A percentile compares a stretch with the other conserved stretches of the same genome.
These are phyloP conservation scores for Amborella trichopoda DNA, from an alignment of 164 flowering plant species.

Conservation along the genomic window DNA sequence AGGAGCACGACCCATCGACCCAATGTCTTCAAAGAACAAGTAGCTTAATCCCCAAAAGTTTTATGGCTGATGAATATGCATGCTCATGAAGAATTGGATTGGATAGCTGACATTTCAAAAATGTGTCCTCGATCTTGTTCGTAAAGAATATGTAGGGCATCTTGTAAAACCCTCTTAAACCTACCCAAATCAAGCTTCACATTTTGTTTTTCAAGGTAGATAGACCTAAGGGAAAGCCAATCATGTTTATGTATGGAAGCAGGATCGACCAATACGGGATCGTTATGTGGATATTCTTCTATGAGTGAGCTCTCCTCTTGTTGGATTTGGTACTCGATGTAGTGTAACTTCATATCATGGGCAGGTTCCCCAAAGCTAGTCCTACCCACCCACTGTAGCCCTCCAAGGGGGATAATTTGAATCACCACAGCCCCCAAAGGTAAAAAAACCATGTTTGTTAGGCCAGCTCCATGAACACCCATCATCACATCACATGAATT, in stretches of 20 bases:
- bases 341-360: slow-evolving; percentile 14
- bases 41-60: no score
- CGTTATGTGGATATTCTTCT: slow-evolving; percentile 9
- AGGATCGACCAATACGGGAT: slow-evolving; percentile 13
- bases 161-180: slow-evolving; percentile 1
- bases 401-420: slow-evolving; percentile 24
- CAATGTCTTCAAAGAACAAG: no score
- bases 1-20: no score
- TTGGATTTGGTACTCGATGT: slow-evolving; percentile 18
- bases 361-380: slow-evolving; percentile 13
- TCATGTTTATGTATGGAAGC: slow-evolving; percentile 2
- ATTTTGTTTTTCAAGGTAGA: slow-evolving; percentile 8
- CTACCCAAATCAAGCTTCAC: slow-evolving; percentile 10
- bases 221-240: slow-evolving; percentile 1
- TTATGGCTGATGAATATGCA: no score
- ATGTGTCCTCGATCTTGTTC: background rate
- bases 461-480: slow-evolving; percentile 39
- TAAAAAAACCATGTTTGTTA: slow-evolving; percentile 24
- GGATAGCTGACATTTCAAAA: no score
- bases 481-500: slow-evolving; percentile 23
- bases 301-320: slow-evolving; percentile 19
- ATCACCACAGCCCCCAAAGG: slow-evolving; percentile 17
- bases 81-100: no score
- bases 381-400: slow-evolving; percentile 8
- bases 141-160: slow-evolving; percentile 6